A percentile compares a stretch with the other conserved stretches of the same genome.
These are phyloP conservation scores for Parachaetomium inaequale DNA, from an alignment of 495 filamentous ascomycete genomes.

Conservation along the genomic window DNA sequence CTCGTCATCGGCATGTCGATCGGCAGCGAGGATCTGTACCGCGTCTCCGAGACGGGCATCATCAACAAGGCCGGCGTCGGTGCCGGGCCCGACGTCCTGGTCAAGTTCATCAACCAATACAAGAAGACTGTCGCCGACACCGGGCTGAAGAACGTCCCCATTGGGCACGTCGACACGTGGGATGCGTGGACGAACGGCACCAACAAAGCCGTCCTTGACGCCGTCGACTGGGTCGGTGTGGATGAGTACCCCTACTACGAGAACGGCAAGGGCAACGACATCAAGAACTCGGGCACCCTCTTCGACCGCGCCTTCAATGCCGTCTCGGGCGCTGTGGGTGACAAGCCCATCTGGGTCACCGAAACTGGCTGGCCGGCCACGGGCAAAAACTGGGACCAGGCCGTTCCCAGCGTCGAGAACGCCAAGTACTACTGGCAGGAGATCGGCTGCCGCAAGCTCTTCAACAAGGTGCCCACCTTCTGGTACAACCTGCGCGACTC, in stretches of 20 bases:
- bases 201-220: slow-evolving; percentile 47
- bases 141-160: slow-evolving; percentile 35
- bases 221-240: slow-evolving; percentile 48
- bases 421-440: slow-evolving; percentile 70
- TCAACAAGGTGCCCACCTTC: slow-evolving; percentile 64
- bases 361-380: slow-evolving; percentile 51
- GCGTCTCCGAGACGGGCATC: slow-evolving; percentile 41
- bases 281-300: slow-evolving; percentile 39
- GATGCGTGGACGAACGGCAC: slow-evolving; percentile 45
- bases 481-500: slow-evolving; percentile 53
- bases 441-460: slow-evolving; percentile 62
- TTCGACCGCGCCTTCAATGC: slow-evolving; percentile 43
- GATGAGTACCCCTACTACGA: slow-evolving; percentile 54
- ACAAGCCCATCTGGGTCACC: slow-evolving; percentile 51
- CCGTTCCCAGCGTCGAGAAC: slow-evolving; percentile 56
- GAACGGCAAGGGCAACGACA: slow-evolving; percentile 43
- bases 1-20: slow-evolving; percentile 52
- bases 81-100: slow-evolving; percentile 39
- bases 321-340: slow-evolving; percentile 28
- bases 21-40: slow-evolving; percentile 55
- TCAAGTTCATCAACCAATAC: slow-evolving; percentile 49
- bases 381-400: slow-evolving; percentile 49
- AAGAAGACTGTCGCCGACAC: slow-evolving; percentile 37
- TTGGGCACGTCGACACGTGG: slow-evolving; percentile 53
- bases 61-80: slow-evolving; percentile 44